Conservation (phyloP, 129 eudicot species). For the Escallonia herrerae region DNA sequence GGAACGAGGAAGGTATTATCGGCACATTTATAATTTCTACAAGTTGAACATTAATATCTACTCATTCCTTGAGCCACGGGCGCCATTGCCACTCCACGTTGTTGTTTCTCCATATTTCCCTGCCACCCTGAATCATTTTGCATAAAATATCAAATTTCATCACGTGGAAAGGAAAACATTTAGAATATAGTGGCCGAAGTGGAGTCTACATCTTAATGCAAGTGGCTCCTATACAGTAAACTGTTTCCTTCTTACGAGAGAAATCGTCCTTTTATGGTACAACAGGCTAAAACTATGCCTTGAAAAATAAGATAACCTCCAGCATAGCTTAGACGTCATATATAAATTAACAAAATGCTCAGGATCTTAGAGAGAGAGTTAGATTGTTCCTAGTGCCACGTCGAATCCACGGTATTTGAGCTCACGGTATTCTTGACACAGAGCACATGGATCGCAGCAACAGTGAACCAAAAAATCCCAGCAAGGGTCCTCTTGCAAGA, state of each 20-base stretch:
- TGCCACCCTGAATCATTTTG: constrained; percentile 53
- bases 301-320: no score
- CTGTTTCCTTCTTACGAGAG: no score
- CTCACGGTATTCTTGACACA: constrained; percentile 68
- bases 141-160: background rate
- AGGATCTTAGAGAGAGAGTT: no score
- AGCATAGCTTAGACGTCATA: background rate
- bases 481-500: constrained; percentile 33
- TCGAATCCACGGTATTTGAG: constrained; percentile 55
- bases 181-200: no score
- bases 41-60: constrained; percentile 6
- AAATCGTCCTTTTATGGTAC: background rate
- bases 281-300: background rate
- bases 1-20: no score
- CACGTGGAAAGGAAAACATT: no score
- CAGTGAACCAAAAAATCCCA: constrained; percentile 44
- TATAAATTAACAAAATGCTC: no score
- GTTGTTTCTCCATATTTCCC: constrained; percentile 54
- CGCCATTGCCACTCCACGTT: constrained; percentile 29
- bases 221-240: no score
- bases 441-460: constrained; percentile 51
- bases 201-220: no score
- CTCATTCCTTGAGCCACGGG: constrained; percentile 45
- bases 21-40: no score
- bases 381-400: constrained; percentile 39